Conservation (phyloP, 2,329 filamentous ascomycete genomes). For the Xylariaceae sp. region DNA sequence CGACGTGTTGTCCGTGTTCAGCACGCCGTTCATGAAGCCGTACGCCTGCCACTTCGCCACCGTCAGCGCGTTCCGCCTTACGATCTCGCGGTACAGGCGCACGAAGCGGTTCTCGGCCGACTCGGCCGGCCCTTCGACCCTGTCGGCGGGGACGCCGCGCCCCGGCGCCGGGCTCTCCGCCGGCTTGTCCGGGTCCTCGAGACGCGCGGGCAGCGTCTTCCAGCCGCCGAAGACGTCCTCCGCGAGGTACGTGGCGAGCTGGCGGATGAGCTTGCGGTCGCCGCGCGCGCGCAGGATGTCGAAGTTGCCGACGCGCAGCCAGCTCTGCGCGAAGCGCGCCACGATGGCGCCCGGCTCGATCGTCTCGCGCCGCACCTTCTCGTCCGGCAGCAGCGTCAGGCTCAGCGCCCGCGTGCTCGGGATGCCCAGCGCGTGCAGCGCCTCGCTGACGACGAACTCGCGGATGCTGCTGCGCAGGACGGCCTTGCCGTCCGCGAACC, state of each 20-base stretch:
- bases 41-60: constrained; percentile 97
- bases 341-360: constrained; percentile 93
- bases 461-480: constrained; percentile 91
- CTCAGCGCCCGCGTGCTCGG: constrained; percentile 87
- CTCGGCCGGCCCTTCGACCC: constrained; percentile 70
- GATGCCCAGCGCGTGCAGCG: constrained; percentile 82
- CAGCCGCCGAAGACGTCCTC: constrained; percentile 89
- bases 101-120: constrained; percentile 84
- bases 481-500: constrained; percentile 95
- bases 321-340: constrained; percentile 85
- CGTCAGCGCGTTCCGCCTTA: constrained; percentile 81
- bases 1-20: constrained; percentile 98
- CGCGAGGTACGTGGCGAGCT: constrained; percentile 80
- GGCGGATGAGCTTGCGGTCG: constrained; percentile 75
- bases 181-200: constrained; percentile 58
- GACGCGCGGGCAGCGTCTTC: constrained; percentile 75
- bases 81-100: constrained; percentile 85
- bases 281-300: constrained; percentile 85
- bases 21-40: constrained; percentile 98
- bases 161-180: constrained; percentile 51
- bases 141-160: constrained; percentile 60
- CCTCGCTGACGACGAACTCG: constrained; percentile 92
- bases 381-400: constrained; percentile 75
- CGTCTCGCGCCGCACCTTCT: constrained; percentile 76
- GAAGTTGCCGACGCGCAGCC: constrained; percentile 94